Evolutionary conservation across 495 filamentous ascomycete genomes (phyloP), one percentile per base, ranked within the genome.

Genomic region (Aspergillus kassunensis): DNA sequence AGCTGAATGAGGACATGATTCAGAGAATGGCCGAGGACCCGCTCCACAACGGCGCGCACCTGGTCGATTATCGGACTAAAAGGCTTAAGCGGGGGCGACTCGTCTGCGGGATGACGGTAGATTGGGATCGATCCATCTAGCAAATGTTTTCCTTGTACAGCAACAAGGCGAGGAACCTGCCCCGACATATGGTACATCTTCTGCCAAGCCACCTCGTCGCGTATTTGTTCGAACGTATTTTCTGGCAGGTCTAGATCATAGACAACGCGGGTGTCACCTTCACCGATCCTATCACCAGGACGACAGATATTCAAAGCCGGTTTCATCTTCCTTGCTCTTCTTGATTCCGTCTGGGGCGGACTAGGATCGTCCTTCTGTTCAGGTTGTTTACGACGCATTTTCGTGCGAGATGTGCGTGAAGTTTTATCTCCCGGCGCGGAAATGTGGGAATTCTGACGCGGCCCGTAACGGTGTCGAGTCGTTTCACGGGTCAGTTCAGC

Each of bases 1-100:
- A 91, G 80, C 63, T 98, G 93, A 29, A 97, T 92, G 12, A 98
- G 76, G 9, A 87, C 90, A 61, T 98, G 93, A 62, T 98, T 98
- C 13, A 97, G 71, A 6, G 86, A 77, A 61, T 97, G 95, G 6
- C 86, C 81, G 5, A 96, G 72, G 9, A 80, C 72, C 27, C 77
- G 72, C 58, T 96, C 85, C 4, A 89, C 80, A 29, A 74, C 73
- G 13, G 75, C 58, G 23, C 87, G 85, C 37, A 96, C 86, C 30
- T 74, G 66, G 24, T 82, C 71, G 0, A 97, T 85, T 5, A 80
- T 80, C 1, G 81, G 69, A 1, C 91, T 86, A 64, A 96, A 96
- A 6, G 81, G 75, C 1, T 85, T 68, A 13, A 96, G 65, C 0
- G 88, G 86, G 0, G 91, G 89, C 6, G 89, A 89, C 60, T 96